Evolutionary conservation across 345 rosid species (phyloP).

Genomic region (Citrus cavaleriei): DNA sequence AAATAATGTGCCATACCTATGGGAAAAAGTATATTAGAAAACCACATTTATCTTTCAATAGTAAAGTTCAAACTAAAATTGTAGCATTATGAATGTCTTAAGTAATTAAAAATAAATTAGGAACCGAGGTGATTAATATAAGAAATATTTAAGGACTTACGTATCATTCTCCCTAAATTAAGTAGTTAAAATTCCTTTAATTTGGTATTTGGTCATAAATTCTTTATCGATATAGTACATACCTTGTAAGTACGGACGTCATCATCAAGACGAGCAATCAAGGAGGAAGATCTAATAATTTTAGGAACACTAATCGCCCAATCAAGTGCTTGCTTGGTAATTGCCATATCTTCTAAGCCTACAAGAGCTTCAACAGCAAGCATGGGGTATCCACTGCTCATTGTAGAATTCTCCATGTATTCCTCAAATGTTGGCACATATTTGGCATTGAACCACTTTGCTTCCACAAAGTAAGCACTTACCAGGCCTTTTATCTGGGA

Average conservation of each 20-base stretch:
- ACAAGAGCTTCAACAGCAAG: not conserved
- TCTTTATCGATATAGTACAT: not conserved
- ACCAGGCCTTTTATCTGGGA: not conserved
- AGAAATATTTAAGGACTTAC: too few species aligned
- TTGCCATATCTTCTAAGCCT: not conserved
- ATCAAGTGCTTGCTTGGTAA: not conserved
- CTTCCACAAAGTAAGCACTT: not conserved
- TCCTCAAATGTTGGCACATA: slow-evolving; percentile 5
- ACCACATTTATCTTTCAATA: too few species aligned
- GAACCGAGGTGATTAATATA: too few species aligned
- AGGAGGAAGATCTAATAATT: not conserved
- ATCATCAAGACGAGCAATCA: not conserved
- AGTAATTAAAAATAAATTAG: too few species aligned
- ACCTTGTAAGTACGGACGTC: slow-evolving; percentile 1
- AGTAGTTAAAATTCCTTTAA: too few species aligned
- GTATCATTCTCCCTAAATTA: too few species aligned
- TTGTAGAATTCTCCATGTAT: not conserved
- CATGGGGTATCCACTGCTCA: slow-evolving; percentile 3
- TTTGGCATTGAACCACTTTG: not conserved
- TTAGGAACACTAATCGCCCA: not conserved
- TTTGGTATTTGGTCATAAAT: not conserved
- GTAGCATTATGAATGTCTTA: too few species aligned
- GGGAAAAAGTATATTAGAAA: too few species aligned
- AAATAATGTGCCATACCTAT: too few species aligned
- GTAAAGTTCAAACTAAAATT: too few species aligned